Base-by-base conservation (phyloP, 2,329 filamentous ascomycete genomes). In the Ophiocordyceps sinensis region DNA sequence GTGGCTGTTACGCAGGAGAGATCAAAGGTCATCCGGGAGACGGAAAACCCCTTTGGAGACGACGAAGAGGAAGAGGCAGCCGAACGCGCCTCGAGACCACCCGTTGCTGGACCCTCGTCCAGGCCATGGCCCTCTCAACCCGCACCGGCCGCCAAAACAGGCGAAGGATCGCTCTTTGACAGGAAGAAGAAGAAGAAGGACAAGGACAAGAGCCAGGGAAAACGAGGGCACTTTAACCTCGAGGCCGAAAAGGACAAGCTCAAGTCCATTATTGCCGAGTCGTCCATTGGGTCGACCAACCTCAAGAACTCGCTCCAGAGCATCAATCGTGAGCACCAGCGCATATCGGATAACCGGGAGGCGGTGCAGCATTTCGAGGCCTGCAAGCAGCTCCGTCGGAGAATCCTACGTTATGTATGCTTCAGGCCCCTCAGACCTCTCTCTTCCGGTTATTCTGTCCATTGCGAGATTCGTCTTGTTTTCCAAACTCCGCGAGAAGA, bases 231-330 rank as follows among this genome's bases (percentile, higher is more conserved):
- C 0, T 95, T 96, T 67, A 85, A 83, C 55, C 69, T 96, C 1
- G 85, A 93, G 51, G 81, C 77, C 32, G 91, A 96, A 59, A 89
- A 89, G 59, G 83, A 84, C 1, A 72, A 82, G 45, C 87, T 98
- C 67, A 81, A 94, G 49, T 77, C 81, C 46, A 77, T 81, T n/a
- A 87, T 98, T 47, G 91, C 89, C 3, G 85, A 89, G 37, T 78
- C 88, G 0, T 88, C 85, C 1, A 84, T 96, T 32, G 85, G 87
- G 4, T 81, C 86, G n/a, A 95, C 85, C 0, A 94, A 94, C 56
- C 69, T 98, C 32, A 71, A 81, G 55, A 96, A 98, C 54, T 77
- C 81, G 1, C 68, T 98, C 31, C 87, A 91, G 58, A 78, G 82
- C 41, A 88, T 95, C 63, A 95, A 96, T 57, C 79, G 91, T 45